Conservation (phyloP, 148 eudicot species). For the Chenopodium formosanum region DNA sequence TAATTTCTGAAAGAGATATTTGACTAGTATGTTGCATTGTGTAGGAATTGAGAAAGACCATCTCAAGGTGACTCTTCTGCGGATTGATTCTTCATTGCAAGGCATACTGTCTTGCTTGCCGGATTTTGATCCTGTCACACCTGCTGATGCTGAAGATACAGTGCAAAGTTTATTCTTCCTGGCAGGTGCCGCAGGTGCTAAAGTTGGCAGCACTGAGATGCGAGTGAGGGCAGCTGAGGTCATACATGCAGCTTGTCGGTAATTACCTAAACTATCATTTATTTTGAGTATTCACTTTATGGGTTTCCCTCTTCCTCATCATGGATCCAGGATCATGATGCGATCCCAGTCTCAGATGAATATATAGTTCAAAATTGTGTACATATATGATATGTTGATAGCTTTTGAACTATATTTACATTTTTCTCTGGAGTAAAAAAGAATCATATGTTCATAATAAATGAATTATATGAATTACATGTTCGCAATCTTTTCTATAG, state of each 20-base stretch:
- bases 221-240: conserved; percentile 84
- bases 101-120: conserved; percentile 98
- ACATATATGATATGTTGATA: too few species aligned
- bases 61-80: conserved; percentile 91
- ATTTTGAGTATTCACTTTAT: conserved; percentile 2
- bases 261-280: conserved; percentile 22
- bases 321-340: too few species aligned
- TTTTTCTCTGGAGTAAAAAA: too few species aligned
- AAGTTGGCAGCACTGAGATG: conserved; percentile 73
- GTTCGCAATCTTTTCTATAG: not conserved
- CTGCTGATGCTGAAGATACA: conserved; percentile 54
- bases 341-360: too few species aligned
- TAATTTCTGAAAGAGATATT: not conserved
- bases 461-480: too few species aligned
- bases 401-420: too few species aligned
- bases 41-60: conserved; percentile 96
- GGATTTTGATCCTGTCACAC: conserved; percentile 66
- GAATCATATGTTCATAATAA: too few species aligned
- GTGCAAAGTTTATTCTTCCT: conserved; percentile 52
- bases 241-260: conserved; percentile 86
- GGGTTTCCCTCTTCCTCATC: not conserved
- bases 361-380: too few species aligned
- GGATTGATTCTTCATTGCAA: conserved; percentile 88
- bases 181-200: conserved; percentile 85
- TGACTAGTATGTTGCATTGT: conserved; percentile 13